phyloP scores from a whole-genome alignment of 257 asterid genomes.

The Nicotiana otophora region DNA sequence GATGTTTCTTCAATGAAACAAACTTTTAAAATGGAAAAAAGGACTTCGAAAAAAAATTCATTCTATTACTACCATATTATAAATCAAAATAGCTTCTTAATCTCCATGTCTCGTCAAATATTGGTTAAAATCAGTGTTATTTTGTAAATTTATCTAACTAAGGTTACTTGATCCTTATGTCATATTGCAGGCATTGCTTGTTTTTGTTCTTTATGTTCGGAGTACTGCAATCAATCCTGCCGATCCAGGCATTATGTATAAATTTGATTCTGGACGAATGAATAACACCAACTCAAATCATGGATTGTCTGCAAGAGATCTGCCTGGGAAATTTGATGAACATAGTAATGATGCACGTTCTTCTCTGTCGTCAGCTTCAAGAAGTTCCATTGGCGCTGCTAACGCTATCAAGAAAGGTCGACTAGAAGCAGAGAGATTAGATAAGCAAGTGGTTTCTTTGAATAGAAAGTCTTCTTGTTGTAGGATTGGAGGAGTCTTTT shows the following conservation, averaged over 20 bases:
- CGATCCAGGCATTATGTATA: slow-evolving; percentile 92
- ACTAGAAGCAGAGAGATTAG: slow-evolving; percentile 51
- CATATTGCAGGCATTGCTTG: slow-evolving; percentile 69
- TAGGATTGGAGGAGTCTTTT: slow-evolving; percentile 56
- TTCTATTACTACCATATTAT: background rate
- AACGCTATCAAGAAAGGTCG: slow-evolving; percentile 63
- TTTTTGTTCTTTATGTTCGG: slow-evolving; percentile 84
- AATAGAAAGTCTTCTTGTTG: slow-evolving; percentile 40
- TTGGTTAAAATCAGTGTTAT: background rate
- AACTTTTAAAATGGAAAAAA: background rate
- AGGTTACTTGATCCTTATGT: slow-evolving; percentile 4
- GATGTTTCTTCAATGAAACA: background rate
- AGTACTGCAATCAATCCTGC: slow-evolving; percentile 98
- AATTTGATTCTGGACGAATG: slow-evolving; percentile 50
- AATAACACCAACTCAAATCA: slow-evolving; percentile 38
- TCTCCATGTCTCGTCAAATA: background rate
- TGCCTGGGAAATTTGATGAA: slow-evolving; percentile 59
- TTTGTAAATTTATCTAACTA: background rate
- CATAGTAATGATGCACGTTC: slow-evolving; percentile 59
- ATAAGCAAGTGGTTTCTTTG: slow-evolving; percentile 38
- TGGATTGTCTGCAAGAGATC: slow-evolving; percentile 39
- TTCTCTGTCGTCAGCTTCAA: slow-evolving; percentile 64
- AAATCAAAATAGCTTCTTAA: background rate
- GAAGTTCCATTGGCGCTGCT: slow-evolving; percentile 65
- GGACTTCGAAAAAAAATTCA: background rate